A percentile compares a stretch with the other conserved stretches of the same genome.
These are phyloP conservation scores for Hypoxylon trugodes DNA, from an alignment of 495 filamentous ascomycete species.

Conservation along the genomic window DNA sequence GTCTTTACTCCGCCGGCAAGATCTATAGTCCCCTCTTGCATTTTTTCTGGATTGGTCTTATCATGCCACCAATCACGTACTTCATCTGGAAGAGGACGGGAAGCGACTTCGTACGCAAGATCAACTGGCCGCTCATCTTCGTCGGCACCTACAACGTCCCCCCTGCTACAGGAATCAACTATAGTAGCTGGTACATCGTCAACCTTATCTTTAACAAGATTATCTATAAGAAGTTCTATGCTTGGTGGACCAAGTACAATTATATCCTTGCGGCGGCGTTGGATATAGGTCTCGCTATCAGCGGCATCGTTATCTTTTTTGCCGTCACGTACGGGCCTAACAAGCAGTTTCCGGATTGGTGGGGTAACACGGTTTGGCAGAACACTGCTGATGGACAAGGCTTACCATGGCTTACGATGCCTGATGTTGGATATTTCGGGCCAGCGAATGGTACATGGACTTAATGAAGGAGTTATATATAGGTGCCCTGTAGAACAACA, in stretches of 20 bases:
- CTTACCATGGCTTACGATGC: slow-evolving; percentile 52
- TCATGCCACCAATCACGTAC: slow-evolving; percentile 43
- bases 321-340: slow-evolving; percentile 43
- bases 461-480: slow-evolving; percentile 12
- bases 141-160: slow-evolving; percentile 53
- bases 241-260: slow-evolving; percentile 54
- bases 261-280: slow-evolving; percentile 45
- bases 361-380: slow-evolving; percentile 49
- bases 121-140: slow-evolving; percentile 59
- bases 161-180: slow-evolving; percentile 58
- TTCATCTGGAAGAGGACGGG: slow-evolving; percentile 40
- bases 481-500: no score
- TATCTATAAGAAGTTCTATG: slow-evolving; percentile 49
- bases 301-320: slow-evolving; percentile 48
- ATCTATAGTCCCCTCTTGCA: slow-evolving; percentile 41
- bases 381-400: slow-evolving; percentile 57
- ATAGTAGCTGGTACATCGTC: slow-evolving; percentile 59
- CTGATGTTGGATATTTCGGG: slow-evolving; percentile 56
- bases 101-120: slow-evolving; percentile 45
- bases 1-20: slow-evolving; percentile 38
- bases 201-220: slow-evolving; percentile 57
- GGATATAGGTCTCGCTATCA: slow-evolving; percentile 42
- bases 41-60: slow-evolving; percentile 44
- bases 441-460: slow-evolving; percentile 55
- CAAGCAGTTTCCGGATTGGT: slow-evolving; percentile 43